Percentiles rank a stretch among this genome's conserved stretches.
phyloP scores from a whole-genome alignment of 805 yeast species.

The Ogataea corticis region DNA sequence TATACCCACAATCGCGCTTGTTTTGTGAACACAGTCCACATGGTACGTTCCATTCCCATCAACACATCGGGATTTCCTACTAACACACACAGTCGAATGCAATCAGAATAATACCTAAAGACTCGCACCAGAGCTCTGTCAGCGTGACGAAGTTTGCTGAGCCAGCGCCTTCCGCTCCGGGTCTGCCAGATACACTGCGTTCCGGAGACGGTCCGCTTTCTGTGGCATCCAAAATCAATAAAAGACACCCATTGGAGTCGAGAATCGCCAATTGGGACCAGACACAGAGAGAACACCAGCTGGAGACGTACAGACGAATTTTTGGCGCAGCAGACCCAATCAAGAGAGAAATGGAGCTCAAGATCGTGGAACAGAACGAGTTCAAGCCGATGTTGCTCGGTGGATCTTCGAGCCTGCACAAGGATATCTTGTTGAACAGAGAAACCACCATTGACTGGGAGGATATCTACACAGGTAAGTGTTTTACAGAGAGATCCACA shows the following conservation, averaged over 20 bases:
- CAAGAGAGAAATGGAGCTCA: constrained; percentile 84
- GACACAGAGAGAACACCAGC: constrained; percentile 64
- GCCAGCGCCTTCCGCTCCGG: constrained; percentile 66
- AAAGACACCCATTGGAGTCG: constrained; percentile 83
- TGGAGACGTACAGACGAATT: constrained; percentile 78
- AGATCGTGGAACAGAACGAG: constrained; percentile 67
- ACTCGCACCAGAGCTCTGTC: constrained; percentile 45
- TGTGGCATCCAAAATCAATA: constrained; percentile 62
- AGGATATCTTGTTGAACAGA: constrained; percentile 75
- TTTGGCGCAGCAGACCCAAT: constrained; percentile 96
- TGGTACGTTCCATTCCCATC: no score
- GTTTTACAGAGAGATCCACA: background rate
- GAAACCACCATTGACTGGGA: constrained; percentile 90
- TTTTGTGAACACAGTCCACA: background rate
- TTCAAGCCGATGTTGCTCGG: constrained; percentile 67
- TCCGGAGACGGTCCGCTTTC: constrained; percentile 63
- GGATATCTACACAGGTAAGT: constrained; percentile 68
- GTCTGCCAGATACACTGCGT: constrained; percentile 67
- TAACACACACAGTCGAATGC: constrained; percentile 34
- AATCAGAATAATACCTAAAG: constrained; percentile 56
- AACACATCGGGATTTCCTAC: no score
- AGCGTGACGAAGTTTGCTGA: constrained; percentile 53
- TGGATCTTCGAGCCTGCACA: constrained; percentile 47
- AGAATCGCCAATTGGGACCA: constrained; percentile 79
- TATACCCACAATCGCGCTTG: background rate